Evolutionary conservation across 2,329 filamentous ascomycete species (phyloP).

Genomic region (Chrysoporthe cubensis): DNA sequence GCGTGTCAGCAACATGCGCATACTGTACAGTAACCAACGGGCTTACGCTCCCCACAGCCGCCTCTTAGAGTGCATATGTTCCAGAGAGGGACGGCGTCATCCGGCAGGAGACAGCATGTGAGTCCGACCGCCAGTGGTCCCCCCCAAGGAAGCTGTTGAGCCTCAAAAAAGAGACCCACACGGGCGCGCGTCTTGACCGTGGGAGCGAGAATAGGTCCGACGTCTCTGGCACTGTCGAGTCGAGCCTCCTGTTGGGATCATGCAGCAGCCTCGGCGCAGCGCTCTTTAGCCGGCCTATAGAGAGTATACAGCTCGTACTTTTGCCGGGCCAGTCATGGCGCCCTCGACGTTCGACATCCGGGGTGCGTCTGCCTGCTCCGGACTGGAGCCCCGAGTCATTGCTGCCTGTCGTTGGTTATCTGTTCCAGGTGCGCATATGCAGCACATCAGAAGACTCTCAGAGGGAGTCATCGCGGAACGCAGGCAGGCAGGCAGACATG

Average conservation of each 20-base stretch:
- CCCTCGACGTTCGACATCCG: background rate
- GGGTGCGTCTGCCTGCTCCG: background rate
- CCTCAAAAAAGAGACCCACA: constrained; percentile 5
- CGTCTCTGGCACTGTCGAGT: background rate
- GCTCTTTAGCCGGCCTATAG: background rate
- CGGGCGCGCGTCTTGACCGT: background rate
- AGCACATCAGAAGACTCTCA: constrained; percentile 5
- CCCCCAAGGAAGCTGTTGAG: constrained; percentile 7
- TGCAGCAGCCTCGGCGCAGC: constrained; percentile 2
- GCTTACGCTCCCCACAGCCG: too few species aligned
- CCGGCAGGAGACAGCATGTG: background rate
- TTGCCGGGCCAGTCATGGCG: background rate
- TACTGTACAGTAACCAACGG: too few species aligned
- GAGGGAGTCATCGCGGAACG: background rate
- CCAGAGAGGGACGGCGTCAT: background rate
- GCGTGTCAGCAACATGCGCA: constrained; percentile 6
- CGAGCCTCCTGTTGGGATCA: background rate
- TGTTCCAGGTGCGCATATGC: constrained; percentile 7
- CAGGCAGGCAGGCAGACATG: constrained; percentile 4
- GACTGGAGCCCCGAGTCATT: background rate
- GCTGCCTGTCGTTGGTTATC: constrained; percentile 13
- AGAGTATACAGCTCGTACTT: background rate
- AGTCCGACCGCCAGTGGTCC: background rate
- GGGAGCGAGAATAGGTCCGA: background rate
- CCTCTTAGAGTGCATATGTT: background rate